These are phyloP conservation scores for Ophiocordyceps australis DNA, from an alignment of 2,329 filamentous ascomycete genomes.

Conservation along the genomic window DNA sequence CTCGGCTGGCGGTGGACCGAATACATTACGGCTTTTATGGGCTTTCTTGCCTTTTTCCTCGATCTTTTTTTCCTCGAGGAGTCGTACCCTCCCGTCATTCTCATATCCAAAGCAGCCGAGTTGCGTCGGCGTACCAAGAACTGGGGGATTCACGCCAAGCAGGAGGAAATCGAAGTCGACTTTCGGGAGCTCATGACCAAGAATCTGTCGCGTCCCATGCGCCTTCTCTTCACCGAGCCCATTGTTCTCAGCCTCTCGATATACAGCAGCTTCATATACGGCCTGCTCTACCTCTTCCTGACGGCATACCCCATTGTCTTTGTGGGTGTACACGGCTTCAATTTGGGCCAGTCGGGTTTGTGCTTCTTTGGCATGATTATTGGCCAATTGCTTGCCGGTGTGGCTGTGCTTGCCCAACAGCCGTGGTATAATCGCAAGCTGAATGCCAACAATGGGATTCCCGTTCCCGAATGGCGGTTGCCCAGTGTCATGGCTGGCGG, in stretches of 20 bases:
- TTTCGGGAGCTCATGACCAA: slow-evolving; percentile 43
- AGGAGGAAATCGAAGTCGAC: slow-evolving; percentile 54
- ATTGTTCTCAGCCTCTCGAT: slow-evolving; percentile 50
- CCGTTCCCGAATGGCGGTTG: slow-evolving; percentile 49
- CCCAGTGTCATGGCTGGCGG: slow-evolving; percentile 42
- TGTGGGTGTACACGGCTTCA: slow-evolving; percentile 52
- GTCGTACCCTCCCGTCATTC: slow-evolving; percentile 51
- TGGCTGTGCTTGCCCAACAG: slow-evolving; percentile 43
- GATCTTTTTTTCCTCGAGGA: slow-evolving; percentile 47
- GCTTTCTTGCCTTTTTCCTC: slow-evolving; percentile 37
- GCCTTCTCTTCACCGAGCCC: slow-evolving; percentile 48
- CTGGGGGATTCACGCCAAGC: slow-evolving; percentile 55
- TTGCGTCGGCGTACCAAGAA: slow-evolving; percentile 45
- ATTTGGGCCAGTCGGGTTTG: slow-evolving; percentile 50
- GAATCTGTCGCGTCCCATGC: slow-evolving; percentile 48
- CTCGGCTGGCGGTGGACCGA: slow-evolving; percentile 61
- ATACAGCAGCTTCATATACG: slow-evolving; percentile 63
- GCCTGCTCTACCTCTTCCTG: slow-evolving; percentile 67
- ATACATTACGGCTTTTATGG: slow-evolving; percentile 45
- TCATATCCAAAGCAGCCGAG: slow-evolving; percentile 41
- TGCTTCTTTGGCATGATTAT: slow-evolving; percentile 74
- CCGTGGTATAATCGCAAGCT: slow-evolving; percentile 53
- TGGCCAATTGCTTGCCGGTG: slow-evolving; percentile 52
- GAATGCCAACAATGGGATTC: slow-evolving; percentile 44
- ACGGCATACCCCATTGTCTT: slow-evolving; percentile 76